Base-by-base conservation (phyloP, 192 early-diverging fungal genomes). In the Backusella macrospora region DNA sequence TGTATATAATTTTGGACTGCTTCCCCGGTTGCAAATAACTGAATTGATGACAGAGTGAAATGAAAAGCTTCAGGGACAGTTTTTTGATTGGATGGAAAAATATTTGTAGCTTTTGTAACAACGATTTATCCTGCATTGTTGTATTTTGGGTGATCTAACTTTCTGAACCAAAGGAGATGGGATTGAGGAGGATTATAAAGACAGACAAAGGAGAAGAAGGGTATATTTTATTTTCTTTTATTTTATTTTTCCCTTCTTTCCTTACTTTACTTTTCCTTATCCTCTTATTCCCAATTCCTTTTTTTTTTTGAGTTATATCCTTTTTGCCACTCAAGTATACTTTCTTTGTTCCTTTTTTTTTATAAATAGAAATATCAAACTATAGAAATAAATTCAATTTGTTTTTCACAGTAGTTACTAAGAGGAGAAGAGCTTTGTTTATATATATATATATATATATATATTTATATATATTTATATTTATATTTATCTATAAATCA, bases 241-340 rank as follows among this genome's bases (percentile, higher is more conserved):
- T 42, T n/a, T 65, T 66, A 18, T 38, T 21, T 40, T 66, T 66
- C 38, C 40, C n/a, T 42, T 65, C 34, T 65, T 65, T 40, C 38
- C 64, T 65, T 6, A 39, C 10, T 40, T 43, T 66, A 21, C n/a
- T 37, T 40, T 38, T 64, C 37, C 18, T 66, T 18, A 18, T 40
- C 15, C 38, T 18, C 38, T 66, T 66, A 40, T 66, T 43, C 40
- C 1, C 40, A 42, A 21, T 38, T 40, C 64, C 37, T 21, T 66
- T 18, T 66, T 39, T 39, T 43, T 43, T 66, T 16, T n/a, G 6
- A 9, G 9, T 34, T 63, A 34, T 8, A 40, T 43, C 18, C 10
- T 66, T 43, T 66, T 66, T 39, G 15, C 38, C 65, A 37, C 29
- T 18, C 18, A 23, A 66, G 21, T 43, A 38, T 21, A 66, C 12